These are phyloP conservation scores for Artemisia tridentata DNA, from an alignment of 129 eudicot genomes.

Conservation along the genomic window DNA sequence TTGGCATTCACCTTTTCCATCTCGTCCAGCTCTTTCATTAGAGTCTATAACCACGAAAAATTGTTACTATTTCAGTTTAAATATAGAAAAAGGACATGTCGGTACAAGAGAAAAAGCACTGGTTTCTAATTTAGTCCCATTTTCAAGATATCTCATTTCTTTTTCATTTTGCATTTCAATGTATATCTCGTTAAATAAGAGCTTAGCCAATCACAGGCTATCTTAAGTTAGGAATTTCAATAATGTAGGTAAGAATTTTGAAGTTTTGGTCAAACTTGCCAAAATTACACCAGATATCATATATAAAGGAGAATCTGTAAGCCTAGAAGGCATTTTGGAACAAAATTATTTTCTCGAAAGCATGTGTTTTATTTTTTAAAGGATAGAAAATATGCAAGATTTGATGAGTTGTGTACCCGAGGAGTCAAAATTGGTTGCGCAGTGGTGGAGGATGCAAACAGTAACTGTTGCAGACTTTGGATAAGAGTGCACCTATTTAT, in stretches of 20 bases:
- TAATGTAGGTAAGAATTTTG: background rate
- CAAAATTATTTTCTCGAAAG: background rate
- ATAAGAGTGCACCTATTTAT: conserved; percentile 75
- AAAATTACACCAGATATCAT: too few species aligned
- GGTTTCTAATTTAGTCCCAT: too few species aligned
- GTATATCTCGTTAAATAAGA: too few species aligned
- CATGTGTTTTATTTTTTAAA: background rate
- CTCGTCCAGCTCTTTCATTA: conserved; percentile 88
- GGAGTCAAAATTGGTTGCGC: conserved; percentile 94
- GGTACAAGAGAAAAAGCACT: too few species aligned
- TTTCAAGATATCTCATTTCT: too few species aligned
- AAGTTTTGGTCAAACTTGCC: background rate
- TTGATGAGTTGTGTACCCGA: conserved; percentile 48
- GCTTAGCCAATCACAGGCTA: too few species aligned
- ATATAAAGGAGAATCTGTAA: background rate
- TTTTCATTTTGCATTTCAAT: too few species aligned
- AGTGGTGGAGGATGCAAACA: conserved; percentile 95
- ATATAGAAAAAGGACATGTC: background rate
- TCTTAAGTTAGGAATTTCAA: background rate
- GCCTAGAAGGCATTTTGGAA: background rate
- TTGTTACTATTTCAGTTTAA: background rate
- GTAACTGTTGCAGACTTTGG: conserved; percentile 87
- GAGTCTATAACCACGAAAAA: conserved; percentile 34
- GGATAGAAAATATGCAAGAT: background rate
- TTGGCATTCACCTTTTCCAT: conserved; percentile 87